phyloP scores from a whole-genome alignment of 1,284 basidiomycete genomes.

The Malassezia obtusa region DNA sequence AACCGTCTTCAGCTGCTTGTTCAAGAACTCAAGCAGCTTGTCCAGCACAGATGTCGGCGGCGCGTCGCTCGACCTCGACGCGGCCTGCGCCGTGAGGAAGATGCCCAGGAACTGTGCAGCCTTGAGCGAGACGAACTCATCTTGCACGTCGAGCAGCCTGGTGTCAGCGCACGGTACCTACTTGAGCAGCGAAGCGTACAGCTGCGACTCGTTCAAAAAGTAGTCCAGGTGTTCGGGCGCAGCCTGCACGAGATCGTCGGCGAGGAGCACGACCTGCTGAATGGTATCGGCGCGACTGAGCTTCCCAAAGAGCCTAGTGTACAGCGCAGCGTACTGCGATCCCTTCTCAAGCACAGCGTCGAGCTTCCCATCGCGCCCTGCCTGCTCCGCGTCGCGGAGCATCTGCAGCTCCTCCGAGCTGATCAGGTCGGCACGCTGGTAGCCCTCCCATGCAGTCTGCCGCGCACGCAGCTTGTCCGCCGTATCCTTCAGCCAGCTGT shows the following conservation, averaged over 20 bases:
- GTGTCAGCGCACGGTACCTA: slow-evolving; percentile 41
- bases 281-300: slow-evolving; percentile 84
- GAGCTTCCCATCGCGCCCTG: slow-evolving; percentile 18
- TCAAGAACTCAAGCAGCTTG: slow-evolving; percentile 11
- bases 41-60: background rate
- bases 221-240: slow-evolving; percentile 45
- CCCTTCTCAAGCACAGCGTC: slow-evolving; percentile 62
- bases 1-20: background rate
- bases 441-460: slow-evolving; percentile 94
- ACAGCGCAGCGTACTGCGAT: slow-evolving; percentile 67
- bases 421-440: slow-evolving; percentile 85
- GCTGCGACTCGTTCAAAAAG: slow-evolving; percentile 49
- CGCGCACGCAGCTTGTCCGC: slow-evolving; percentile 78
- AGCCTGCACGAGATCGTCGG: slow-evolving; percentile 77
- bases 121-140: slow-evolving; percentile 87
- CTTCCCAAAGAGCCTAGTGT: slow-evolving; percentile 82
- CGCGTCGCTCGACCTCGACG: background rate
- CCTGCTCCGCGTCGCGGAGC: slow-evolving; percentile 51
- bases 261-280: slow-evolving; percentile 80
- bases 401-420: slow-evolving; percentile 78
- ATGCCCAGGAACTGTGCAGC: slow-evolving; percentile 64
- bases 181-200: slow-evolving; percentile 74
- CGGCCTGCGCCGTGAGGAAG: slow-evolving; percentile 19
- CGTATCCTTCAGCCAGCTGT: slow-evolving; percentile 74
- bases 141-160: slow-evolving; percentile 71